Evolutionary conservation across 2,329 filamentous ascomycete genomes (phyloP).

Genomic region (Fonsecaea nubica): DNA sequence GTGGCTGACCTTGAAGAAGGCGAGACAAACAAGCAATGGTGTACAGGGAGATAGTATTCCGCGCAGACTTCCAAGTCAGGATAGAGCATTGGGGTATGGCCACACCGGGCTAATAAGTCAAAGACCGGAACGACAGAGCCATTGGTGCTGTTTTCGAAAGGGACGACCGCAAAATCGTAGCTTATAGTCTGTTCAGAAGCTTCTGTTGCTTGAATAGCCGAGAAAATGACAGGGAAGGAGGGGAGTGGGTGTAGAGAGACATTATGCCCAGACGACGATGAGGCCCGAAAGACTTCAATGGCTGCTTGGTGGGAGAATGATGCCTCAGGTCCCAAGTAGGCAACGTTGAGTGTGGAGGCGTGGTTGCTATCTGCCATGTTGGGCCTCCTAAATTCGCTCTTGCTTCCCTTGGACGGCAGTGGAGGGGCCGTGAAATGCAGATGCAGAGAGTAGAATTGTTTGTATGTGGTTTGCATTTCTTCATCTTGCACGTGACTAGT

Average conservation of each 20-base stretch:
- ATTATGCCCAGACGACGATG: neutral
- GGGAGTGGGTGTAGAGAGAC: conserved; percentile 28
- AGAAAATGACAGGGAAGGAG: conserved; percentile 39
- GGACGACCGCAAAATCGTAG: conserved; percentile 78
- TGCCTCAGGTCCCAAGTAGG: conserved; percentile 68
- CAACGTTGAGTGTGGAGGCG: conserved; percentile 38
- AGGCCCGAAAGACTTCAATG: conserved; percentile 31
- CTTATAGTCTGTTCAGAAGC: conserved; percentile 30
- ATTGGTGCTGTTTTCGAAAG: conserved; percentile 96
- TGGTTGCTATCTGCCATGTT: neutral
- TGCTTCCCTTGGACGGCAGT: neutral
- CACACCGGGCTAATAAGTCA: conserved; percentile 82
- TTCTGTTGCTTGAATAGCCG: conserved; percentile 63
- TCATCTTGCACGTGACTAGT: neutral
- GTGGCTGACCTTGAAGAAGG: neutral
- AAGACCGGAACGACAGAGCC: conserved; percentile 89
- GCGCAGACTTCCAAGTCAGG: conserved; percentile 76
- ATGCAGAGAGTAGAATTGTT: neutral
- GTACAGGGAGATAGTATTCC: conserved; percentile 85
- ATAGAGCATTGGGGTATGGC: conserved; percentile 57
- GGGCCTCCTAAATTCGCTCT: neutral
- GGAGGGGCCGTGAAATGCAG: neutral
- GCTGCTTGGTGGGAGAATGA: conserved; percentile 74
- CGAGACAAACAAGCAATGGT: conserved; percentile 78
- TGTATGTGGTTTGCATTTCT: neutral